A percentile compares a stretch with the other conserved stretches of the same genome.
Evolutionary conservation across 192 early-diverging fungal genomes (phyloP).

Genomic region (Coemansia sp.): DNA sequence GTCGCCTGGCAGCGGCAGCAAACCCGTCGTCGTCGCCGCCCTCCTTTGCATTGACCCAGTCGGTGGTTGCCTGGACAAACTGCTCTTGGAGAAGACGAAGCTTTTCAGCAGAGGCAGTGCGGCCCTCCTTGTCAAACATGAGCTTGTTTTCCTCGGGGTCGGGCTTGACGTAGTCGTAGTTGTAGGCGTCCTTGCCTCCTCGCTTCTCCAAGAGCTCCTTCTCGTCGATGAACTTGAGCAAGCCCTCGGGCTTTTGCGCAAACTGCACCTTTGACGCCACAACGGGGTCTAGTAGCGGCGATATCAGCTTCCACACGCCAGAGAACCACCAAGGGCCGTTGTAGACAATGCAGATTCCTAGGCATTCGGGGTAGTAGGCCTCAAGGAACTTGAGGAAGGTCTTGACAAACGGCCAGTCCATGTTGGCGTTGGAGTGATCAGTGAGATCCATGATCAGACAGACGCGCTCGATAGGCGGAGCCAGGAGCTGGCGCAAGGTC

Average conservation of each 20-base stretch:
- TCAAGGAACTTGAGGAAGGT: conserved; percentile 83
- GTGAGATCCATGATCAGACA: conserved; percentile 81
- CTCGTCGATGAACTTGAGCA: conserved; percentile 64
- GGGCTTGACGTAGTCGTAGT: conserved; percentile 57
- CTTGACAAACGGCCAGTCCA: conserved; percentile 81
- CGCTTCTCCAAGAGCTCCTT: conserved; percentile 62
- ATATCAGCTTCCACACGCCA: conserved; percentile 82
- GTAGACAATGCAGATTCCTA: conserved; percentile 79
- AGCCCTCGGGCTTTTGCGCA: conserved; percentile 64
- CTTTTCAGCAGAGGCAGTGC: conserved; percentile 36
- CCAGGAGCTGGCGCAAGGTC: conserved; percentile 62
- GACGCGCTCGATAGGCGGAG: conserved; percentile 64
- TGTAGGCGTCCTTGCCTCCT: conserved; percentile 64
- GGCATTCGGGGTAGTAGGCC: conserved; percentile 87
- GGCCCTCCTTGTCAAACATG: conserved; percentile 57
- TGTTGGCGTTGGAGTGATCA: conserved; percentile 70
- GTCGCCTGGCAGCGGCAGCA: conserved; percentile 10
- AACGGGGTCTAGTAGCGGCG: conserved; percentile 84
- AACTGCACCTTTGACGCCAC: conserved; percentile 87
- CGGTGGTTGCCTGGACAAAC: conserved; percentile 51
- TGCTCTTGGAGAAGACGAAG: conserved; percentile 39
- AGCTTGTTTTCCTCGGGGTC: conserved; percentile 55
- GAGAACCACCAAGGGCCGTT: conserved; percentile 92
- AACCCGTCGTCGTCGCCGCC: conserved; percentile 37
- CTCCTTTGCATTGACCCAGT: conserved; percentile 54